Percentiles rank a stretch among this genome's conserved stretches.
Conservation (phyloP, 2,329 filamentous ascomycete genomes). For the Keithomyces neogunnii region DNA sequence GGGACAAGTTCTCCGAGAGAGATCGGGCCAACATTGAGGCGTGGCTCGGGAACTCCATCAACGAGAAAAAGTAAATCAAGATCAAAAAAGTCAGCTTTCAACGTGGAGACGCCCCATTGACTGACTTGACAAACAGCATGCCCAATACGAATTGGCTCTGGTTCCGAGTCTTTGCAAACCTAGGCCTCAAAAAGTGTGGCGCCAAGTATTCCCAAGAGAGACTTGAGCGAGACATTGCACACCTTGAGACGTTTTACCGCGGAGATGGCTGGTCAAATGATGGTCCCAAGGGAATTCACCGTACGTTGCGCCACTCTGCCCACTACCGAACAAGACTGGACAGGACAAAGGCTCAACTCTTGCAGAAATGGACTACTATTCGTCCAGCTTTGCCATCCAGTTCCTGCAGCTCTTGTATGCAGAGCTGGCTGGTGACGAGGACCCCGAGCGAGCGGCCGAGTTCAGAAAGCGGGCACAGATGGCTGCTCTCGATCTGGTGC, state of each 20-base stretch:
- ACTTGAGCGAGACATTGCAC: conserved; percentile 66
- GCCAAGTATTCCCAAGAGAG: conserved; percentile 61
- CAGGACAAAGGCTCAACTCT: not conserved
- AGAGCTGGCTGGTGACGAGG: conserved; percentile 59
- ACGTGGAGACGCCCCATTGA: not conserved
- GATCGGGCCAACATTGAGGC: conserved; percentile 58
- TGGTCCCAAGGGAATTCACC: conserved; percentile 67
- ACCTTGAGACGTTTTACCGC: conserved; percentile 74
- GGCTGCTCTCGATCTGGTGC: conserved; percentile 62
- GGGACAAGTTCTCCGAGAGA: conserved; percentile 53
- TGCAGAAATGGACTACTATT: conserved; percentile 75
- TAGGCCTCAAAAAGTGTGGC: conserved; percentile 67
- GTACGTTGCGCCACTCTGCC: conserved; percentile 22
- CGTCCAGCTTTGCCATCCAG: conserved; percentile 74
- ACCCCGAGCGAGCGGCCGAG: conserved; percentile 56
- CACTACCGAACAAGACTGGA: too few relatives aligned
- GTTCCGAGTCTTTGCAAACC: conserved; percentile 79
- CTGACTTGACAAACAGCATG: conserved; percentile 44
- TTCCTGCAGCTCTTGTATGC: conserved; percentile 71
- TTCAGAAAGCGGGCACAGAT: conserved; percentile 60
- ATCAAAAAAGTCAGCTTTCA: too few relatives aligned
- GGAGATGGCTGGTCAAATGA: conserved; percentile 78
- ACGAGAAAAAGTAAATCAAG: conserved; percentile 56
- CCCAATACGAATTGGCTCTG: conserved; percentile 63
- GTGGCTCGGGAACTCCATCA: conserved; percentile 69